Conservation (phyloP, 768 basidiomycete genomes). For the Atractiella rhizophila region DNA sequence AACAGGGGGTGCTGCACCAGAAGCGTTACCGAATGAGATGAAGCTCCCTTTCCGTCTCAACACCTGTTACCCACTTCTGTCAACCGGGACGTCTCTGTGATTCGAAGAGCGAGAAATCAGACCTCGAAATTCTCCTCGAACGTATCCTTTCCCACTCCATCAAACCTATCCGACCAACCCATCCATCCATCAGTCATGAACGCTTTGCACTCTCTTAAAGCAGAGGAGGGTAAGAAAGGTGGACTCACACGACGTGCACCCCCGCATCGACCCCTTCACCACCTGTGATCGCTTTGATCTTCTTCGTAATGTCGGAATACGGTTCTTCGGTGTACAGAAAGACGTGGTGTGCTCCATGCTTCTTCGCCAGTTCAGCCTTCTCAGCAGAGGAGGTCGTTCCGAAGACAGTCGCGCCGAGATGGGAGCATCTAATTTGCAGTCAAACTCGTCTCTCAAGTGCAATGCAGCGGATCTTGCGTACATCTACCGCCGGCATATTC, state of each 20-base stretch:
- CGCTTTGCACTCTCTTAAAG: slow-evolving; percentile 1
- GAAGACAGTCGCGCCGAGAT: slow-evolving; percentile 63
- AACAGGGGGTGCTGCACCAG: slow-evolving; percentile 39
- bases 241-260: too few species aligned
- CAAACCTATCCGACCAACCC: slow-evolving; percentile 46
- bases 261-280: slow-evolving; percentile 33
- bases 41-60: slow-evolving; percentile 32
- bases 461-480: background rate
- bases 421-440: slow-evolving; percentile 35
- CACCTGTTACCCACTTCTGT: too few species aligned
- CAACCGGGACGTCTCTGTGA: slow-evolving; percentile 73
- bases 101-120: slow-evolving; percentile 33
- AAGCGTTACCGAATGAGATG: background rate
- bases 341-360: slow-evolving; percentile 62
- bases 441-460: background rate
- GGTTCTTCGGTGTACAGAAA: slow-evolving; percentile 45
- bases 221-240: too few species aligned
- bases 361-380: slow-evolving; percentile 56
- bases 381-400: slow-evolving; percentile 66
- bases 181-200: slow-evolving; percentile 11
- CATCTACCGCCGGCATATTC: slow-evolving; percentile 2
- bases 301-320: slow-evolving; percentile 40
- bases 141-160: slow-evolving; percentile 95
- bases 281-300: slow-evolving; percentile 24
- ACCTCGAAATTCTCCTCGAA: slow-evolving; percentile 26